Evolutionary conservation across 805 yeast genomes (phyloP), one percentile per base, ranked within the genome.

Genomic region (Saccharomycopsis sp.): DNA sequence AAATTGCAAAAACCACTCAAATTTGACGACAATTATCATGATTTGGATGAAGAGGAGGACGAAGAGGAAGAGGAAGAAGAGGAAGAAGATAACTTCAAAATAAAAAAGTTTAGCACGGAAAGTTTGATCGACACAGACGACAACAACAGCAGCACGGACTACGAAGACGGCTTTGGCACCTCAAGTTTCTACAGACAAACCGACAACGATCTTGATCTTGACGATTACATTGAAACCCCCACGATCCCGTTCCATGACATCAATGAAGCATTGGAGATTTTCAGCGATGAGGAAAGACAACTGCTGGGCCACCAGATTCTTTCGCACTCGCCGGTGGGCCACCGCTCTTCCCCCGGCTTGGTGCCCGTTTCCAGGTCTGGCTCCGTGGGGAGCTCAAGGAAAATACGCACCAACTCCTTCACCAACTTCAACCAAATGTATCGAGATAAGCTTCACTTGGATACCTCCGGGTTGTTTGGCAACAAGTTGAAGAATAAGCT

Each of bases 1-100:
- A 92, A 86, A 55, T 77, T 77, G 42, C 96, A 89, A 56, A 85
- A 84, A 53, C 80, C 94, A 13, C 34, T 45, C 19, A 40, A 36
- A 30, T 43, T 39, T 22, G 27, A 36, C 22, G 43, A 45, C 13
- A 30, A 31, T 27, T 38, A 26, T 34, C 39, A 21, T 12, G 30
- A 26, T 15, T n/a, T 17, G 4, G 35, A 30, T 21, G 33, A 29
- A 21, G 29, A 30, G 19, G 23, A 37, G 9, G 39, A 18, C 6
- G 19, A 5, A 10, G 12, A 6, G 8, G n/a, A 17, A 8, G 27
- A 18, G 8, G 20, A 8, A 6, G 31, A 13, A 19, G 19, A 36
- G 8, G 33, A 23, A 25, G 17, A 19, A 13, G 15, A 9, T 15
- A 10, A n/a, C 16, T 12, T 19, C n/a, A 19, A 9, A 22, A 7